Conservation (phyloP, 345 rosid genomes). For the Brassica nigra region DNA sequence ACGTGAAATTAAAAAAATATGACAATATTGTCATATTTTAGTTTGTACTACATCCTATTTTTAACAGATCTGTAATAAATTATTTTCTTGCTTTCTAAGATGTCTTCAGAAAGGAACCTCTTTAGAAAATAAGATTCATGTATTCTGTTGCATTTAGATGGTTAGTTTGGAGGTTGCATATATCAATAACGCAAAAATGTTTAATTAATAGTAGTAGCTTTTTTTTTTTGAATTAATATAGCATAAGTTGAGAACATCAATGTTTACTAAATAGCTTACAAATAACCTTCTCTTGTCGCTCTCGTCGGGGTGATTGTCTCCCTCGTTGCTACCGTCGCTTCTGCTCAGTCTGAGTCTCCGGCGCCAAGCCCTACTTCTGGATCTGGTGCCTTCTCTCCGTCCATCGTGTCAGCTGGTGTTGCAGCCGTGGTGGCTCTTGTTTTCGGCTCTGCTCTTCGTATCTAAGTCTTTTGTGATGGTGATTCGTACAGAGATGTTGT, state of each 20-base stretch:
- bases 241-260: no score
- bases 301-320: constrained; percentile 42
- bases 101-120: neutral
- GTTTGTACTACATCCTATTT: neutral
- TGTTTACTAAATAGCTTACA: no score
- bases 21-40: no score
- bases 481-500: constrained; percentile 21
- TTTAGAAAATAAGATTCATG: neutral
- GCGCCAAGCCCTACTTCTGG: constrained; percentile 62
- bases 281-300: constrained; percentile 17
- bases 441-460: constrained; percentile 57
- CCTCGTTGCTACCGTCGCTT: constrained; percentile 42
- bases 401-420: constrained; percentile 43
- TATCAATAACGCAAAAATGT: neutral
- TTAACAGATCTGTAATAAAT: neutral
- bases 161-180: neutral
- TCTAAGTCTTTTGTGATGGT: constrained; percentile 43
- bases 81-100: neutral
- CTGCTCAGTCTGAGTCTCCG: constrained; percentile 56
- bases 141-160: neutral
- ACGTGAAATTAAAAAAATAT: no score
- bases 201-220: no score
- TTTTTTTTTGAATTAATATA: no score
- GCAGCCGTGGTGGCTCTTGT: constrained; percentile 49
- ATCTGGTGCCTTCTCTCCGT: constrained; percentile 49